A percentile compares a stretch with the other conserved stretches of the same genome.
Evolutionary conservation across 2,329 filamentous ascomycete species (phyloP).

Genomic region (Bisporella sp.): DNA sequence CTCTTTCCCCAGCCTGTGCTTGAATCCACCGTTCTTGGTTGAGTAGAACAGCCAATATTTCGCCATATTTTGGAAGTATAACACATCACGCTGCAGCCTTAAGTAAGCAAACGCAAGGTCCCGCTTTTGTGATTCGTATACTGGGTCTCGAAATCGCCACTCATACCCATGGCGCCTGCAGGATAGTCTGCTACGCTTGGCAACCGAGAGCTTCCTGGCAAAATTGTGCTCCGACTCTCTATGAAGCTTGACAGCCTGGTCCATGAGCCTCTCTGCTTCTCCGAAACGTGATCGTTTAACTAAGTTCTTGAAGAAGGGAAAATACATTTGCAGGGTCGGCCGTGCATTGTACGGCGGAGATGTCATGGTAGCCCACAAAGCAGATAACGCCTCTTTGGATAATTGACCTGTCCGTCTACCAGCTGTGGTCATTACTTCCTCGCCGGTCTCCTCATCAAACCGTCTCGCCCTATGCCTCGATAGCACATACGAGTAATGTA

Average conservation of each 20-base stretch:
- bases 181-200: no score
- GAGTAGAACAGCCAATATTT: no score
- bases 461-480: constrained; percentile 17
- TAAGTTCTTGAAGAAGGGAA: constrained; percentile 17
- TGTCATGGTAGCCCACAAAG: constrained; percentile 23
- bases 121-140: no score
- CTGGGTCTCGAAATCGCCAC: no score
- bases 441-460: neutral
- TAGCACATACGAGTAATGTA: constrained; percentile 60
- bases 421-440: neutral
- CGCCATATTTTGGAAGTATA: no score
- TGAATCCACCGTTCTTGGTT: no score
- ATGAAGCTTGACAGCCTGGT: constrained; percentile 5
- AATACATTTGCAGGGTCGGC: constrained; percentile 22
- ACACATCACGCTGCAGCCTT: no score
- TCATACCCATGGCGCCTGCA: no score
- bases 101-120: no score
- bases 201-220: no score
- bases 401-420: constrained; percentile 11
- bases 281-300: constrained; percentile 8
- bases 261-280: constrained; percentile 12
- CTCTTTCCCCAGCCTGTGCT: no score
- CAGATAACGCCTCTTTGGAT: constrained; percentile 13
- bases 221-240: no score
- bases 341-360: constrained; percentile 23